Evolutionary conservation across 2,329 filamentous ascomycete genomes (phyloP), one percentile per base, ranked within the genome.

Genomic region (Verticillium zaregamsianum): DNA sequence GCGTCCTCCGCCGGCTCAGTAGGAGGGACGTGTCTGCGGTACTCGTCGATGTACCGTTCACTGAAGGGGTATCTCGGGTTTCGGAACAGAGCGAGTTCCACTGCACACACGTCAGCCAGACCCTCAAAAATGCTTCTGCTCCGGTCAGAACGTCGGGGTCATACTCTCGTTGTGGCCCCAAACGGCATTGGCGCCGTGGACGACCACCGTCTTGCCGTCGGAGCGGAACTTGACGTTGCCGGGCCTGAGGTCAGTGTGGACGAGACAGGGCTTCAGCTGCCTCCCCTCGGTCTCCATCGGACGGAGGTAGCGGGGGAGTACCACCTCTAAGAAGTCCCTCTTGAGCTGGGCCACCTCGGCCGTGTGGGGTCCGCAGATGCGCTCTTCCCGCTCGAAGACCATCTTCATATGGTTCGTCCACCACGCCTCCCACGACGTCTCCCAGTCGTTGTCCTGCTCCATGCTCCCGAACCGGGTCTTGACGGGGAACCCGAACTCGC

Each of bases 381-480:
- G 32, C 14, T 66, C 63, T n/a, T 69, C 68, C 23, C 63, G 60
- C 12, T 66, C 63, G 17, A 70, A 60, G 2, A 69, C 62, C 17
- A 59, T 59, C 49, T 39, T 57, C 63, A 68, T 67, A 31, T 68
- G 67, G 17, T 58, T 58, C n/a, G 56, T 33, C 28, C 28, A 77
- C 62, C 70, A 77, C 1, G 59, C 64, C 64, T 78, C 71, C 77
- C 75, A 79, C 9, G 68, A 74, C 33, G 72, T 65, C 2, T 63
- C 64, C 73, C 73, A 78, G 3, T 61, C 67, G 54, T 73, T 74
- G n/a, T 75, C 64, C 61, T 76, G 73, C 1, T 73, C 73, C 2
- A 76, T 52, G 54, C 73, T 66, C 5, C 75, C 75, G 31, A 74
- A 73, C 64, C 73, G 75, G 1, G 76, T 79, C 9, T 69, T 66